A percentile compares a stretch with the other conserved stretches of the same genome.
phyloP scores from a whole-genome alignment of 2,329 filamentous ascomycete species.

The Drechslerella coelobrocha region DNA sequence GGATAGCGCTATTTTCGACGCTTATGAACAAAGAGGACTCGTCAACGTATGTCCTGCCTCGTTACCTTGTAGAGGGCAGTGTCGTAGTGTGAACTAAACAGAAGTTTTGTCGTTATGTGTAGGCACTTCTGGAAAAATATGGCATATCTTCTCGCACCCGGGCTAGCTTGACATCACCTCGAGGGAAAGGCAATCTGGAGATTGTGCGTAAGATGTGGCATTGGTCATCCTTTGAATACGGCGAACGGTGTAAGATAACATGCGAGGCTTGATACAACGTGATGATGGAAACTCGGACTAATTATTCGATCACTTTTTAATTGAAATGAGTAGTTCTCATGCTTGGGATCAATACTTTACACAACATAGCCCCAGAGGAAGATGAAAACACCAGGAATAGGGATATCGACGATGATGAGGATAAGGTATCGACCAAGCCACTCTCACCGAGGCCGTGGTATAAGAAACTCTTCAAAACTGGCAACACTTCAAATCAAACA shows the following conservation, averaged over 20 bases:
- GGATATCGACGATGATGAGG: conserved; percentile 1
- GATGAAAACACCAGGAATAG: conserved; percentile 8
- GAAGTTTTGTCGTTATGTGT: no score
- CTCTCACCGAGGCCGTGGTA: conserved; percentile 9
- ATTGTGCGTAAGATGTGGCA: conserved; percentile 50
- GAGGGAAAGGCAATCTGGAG: conserved; percentile 40
- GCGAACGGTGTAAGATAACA: conserved; percentile 33
- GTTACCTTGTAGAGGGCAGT: not conserved
- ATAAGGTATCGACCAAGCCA: conserved; percentile 2
- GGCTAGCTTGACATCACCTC: conserved; percentile 36
- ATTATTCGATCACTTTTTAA: not conserved
- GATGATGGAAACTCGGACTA: not conserved
- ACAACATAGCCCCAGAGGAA: conserved; percentile 25
- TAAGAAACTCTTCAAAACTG: conserved; percentile 16
- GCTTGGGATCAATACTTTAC: conserved; percentile 34
- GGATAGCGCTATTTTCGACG: conserved; percentile 40
- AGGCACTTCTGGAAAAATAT: conserved; percentile 33
- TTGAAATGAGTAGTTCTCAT: conserved; percentile 21
- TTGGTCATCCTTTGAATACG: conserved; percentile 47
- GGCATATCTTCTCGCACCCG: conserved; percentile 32
- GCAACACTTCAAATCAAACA: not conserved
- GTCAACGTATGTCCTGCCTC: conserved; percentile 27
- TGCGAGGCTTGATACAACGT: not conserved
- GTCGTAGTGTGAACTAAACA: not conserved
- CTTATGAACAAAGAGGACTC: conserved; percentile 33